Conservation (phyloP, 179 eudicot species). For the Beta corolliflora region DNA sequence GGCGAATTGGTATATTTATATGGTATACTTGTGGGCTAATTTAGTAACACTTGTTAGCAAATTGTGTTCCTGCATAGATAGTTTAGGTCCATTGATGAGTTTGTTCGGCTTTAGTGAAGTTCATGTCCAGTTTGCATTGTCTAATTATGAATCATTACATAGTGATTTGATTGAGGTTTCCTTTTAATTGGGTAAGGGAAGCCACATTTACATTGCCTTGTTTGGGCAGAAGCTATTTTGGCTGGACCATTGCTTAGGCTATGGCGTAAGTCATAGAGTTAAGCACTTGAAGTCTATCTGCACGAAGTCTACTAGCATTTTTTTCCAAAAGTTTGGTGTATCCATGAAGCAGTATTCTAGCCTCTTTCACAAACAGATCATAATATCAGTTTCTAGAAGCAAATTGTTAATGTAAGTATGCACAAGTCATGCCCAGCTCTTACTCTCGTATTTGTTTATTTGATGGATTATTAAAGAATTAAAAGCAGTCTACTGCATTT, state of each 20-base stretch:
- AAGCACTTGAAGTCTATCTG: neutral
- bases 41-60: no score
- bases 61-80: neutral
- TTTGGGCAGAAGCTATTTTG: neutral
- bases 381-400: no score
- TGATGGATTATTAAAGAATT: neutral
- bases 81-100: neutral
- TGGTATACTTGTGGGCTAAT: no score
- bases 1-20: no score
- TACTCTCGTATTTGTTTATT: neutral
- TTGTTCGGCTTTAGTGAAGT: neutral
- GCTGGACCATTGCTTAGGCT: no score
- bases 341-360: neutral
- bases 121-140: no score
- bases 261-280: neutral
- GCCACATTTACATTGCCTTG: no score
- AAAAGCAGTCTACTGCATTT: neutral
- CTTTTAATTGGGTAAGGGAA: no score
- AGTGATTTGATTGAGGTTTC: no score
- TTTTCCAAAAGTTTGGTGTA: neutral
- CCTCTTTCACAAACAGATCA: no score
- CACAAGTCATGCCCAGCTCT: neutral
- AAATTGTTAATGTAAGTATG: no score
- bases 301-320: neutral
- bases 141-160: no score